Percentiles rank a stretch among this genome's conserved stretches.
phyloP scores from a whole-genome alignment of 345 rosid species.

The Xanthoceras sorbifolium region DNA sequence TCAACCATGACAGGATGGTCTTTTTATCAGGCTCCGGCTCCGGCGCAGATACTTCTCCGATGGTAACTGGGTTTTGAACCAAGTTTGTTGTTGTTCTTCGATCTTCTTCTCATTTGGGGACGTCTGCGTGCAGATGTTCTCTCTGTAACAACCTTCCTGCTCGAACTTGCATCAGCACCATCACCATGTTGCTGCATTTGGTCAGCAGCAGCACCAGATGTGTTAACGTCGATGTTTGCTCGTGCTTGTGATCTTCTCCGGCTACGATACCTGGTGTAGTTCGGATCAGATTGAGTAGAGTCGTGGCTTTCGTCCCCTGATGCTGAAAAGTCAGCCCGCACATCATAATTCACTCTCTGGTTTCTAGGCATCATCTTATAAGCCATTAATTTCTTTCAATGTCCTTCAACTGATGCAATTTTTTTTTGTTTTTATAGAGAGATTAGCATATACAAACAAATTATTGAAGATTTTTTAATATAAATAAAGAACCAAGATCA shows the following conservation, averaged over 20 bases:
- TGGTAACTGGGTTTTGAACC: too few relatives aligned
- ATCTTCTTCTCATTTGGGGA: conserved; percentile 1
- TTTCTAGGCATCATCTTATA: conserved; percentile 6
- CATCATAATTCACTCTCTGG: not conserved
- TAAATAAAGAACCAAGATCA: not conserved
- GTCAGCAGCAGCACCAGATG: not conserved
- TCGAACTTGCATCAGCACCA: too few relatives aligned
- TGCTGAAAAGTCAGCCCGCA: not conserved
- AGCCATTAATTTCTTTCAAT: too few relatives aligned
- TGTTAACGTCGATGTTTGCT: not conserved
- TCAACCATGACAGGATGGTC: conserved; percentile 30
- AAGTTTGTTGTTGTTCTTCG: too few relatives aligned
- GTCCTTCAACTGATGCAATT: too few relatives aligned
- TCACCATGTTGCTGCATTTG: too few relatives aligned
- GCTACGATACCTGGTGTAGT: not conserved
- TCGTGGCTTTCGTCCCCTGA: conserved; percentile 4
- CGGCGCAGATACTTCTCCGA: too few relatives aligned
- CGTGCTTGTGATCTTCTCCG: not conserved
- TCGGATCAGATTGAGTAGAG: conserved; percentile 10
- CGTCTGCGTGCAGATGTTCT: not conserved
- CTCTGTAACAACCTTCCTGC: not conserved
- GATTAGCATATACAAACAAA: conserved; percentile 2
- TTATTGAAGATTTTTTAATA: not conserved
- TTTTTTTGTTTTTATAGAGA: too few relatives aligned
- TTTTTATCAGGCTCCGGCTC: too few relatives aligned